phyloP scores from a whole-genome alignment of 257 asterid genomes.

The Misopates orontium region DNA sequence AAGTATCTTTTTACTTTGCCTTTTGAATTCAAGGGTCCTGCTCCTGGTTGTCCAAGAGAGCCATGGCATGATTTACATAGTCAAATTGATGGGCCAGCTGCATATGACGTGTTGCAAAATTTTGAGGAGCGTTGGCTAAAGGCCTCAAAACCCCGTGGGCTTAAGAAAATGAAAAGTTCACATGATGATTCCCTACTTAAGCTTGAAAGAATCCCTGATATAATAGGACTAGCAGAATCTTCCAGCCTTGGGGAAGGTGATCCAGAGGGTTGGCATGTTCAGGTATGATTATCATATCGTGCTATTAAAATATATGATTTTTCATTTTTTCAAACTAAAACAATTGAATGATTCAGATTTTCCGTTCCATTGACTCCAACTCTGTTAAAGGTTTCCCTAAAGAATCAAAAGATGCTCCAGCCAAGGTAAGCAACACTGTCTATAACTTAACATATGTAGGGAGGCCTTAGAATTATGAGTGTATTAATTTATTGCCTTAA shows the following conservation, averaged over 20 bases:
- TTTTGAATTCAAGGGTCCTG: conserved; percentile 50
- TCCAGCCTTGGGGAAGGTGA: conserved; percentile 42
- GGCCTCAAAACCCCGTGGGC: conserved; percentile 66
- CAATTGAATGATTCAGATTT: conserved; percentile 41
- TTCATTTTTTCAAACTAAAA: background rate
- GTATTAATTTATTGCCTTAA: conserved; percentile 13
- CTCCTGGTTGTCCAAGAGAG: conserved; percentile 79
- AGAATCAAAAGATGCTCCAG: conserved; percentile 71
- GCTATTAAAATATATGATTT: background rate
- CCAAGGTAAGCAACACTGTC: conserved; percentile 43
- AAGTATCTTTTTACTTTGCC: background rate
- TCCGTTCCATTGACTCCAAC: conserved; percentile 89
- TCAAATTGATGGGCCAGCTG: conserved; percentile 81
- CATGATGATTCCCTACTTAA: conserved; percentile 73
- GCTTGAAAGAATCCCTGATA: conserved; percentile 71
- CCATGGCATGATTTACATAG: conserved; percentile 96
- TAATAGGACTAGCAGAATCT: conserved; percentile 51
- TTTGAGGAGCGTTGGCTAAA: conserved; percentile 90
- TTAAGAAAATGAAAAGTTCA: conserved; percentile 52
- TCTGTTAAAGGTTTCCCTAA: conserved; percentile 86
- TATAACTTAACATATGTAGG: background rate
- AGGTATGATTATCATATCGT: conserved; percentile 41
- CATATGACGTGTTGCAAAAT: conserved; percentile 75
- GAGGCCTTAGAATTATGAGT: background rate
- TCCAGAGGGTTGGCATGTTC: conserved; percentile 80